Base-by-base conservation (phyloP, 2,329 filamentous ascomycete genomes). In the Aspergillus sp. region DNA sequence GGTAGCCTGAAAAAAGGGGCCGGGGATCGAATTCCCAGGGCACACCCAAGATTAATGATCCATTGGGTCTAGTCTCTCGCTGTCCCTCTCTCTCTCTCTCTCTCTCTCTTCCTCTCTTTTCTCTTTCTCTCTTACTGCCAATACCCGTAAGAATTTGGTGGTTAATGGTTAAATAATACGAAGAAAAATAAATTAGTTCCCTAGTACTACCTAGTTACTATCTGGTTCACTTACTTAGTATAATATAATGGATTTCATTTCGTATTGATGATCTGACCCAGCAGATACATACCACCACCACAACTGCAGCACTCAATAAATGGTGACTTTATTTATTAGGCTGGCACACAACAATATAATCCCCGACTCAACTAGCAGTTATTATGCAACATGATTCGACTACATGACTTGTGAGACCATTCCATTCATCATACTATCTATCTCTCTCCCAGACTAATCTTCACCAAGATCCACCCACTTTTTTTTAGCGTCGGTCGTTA, bases 1-100 rank as follows among this genome's bases (percentile, higher is more conserved):
- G 50, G 39, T 21, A 57, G 58, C 57, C 61, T 57, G 57, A 54
- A 62, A 62, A 62, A 62, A 39, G 60, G 60, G 60, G 57, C 60
- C 57, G 47, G 41, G 17, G 32, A 44, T 19, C 17, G 15, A 23
- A 42, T 57, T 52, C 39, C 52, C 49, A 42, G 47, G 47, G 25
- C 47, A 30, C 47, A 30, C 47, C 27, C 21, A 27, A 36, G 23
- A 50, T 30, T 30, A 27, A 27, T 30, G 47, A 50, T 50, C 47
- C 25, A 30, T 50, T 30, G 47, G 47, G 47, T 30, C 30, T 50
- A 50, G 47, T 36, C 10, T 32, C 30, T 30, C 27, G 27, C 27
- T 30, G 27, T 30, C 27, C 27, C 27, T 30, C 27, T 30, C 27
- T 30, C 27, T 27, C 1, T 1, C 27, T 27, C 27, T 8, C 25